phyloP scores from a whole-genome alignment of 2,329 filamentous ascomycete species.

The Aspergillus texensis region DNA sequence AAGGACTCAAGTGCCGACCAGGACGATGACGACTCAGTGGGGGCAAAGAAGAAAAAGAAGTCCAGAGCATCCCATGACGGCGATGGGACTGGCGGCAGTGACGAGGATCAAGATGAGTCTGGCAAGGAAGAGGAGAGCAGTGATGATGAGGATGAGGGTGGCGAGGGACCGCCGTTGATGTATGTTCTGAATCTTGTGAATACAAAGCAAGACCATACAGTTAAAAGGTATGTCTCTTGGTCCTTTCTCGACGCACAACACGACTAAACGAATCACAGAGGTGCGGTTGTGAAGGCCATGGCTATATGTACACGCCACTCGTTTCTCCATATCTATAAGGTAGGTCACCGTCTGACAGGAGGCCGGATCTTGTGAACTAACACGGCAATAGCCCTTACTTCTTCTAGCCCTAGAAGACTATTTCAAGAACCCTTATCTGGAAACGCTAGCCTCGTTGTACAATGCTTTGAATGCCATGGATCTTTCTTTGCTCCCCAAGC shows the following conservation, averaged over 20 bases:
- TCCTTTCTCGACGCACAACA: neutral
- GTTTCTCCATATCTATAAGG: conserved; percentile 98
- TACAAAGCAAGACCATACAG: conserved; percentile 92
- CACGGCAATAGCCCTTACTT: conserved; percentile 69
- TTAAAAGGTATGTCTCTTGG: conserved; percentile 62
- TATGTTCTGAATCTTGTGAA: conserved; percentile 98
- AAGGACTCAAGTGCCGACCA: conserved; percentile 88
- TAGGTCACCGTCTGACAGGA: conserved; percentile 38
- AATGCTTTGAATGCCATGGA: conserved; percentile 97
- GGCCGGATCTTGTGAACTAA: neutral
- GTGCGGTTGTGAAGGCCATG: conserved; percentile 96
- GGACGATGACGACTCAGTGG: conserved; percentile 68
- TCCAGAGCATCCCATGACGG: conserved; percentile 43
- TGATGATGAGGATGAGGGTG: conserved; percentile 67
- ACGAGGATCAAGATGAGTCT: conserved; percentile 52
- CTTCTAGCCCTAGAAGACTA: conserved; percentile 93
- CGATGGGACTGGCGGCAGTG: conserved; percentile 53
- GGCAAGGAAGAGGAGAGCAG: conserved; percentile 49
- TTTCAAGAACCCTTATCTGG: conserved; percentile 85
- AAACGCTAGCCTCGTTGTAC: conserved; percentile 86
- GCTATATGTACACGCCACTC: conserved; percentile 97
- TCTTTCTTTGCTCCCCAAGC: conserved; percentile 83
- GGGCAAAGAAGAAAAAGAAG: conserved; percentile 49
- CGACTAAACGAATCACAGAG: conserved; percentile 54
- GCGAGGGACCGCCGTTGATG: conserved; percentile 86